Evolutionary conservation across 192 early-diverging fungal genomes (phyloP), one percentile per base, ranked within the genome.

Genomic region (Globomyces pollinis-pini): DNA sequence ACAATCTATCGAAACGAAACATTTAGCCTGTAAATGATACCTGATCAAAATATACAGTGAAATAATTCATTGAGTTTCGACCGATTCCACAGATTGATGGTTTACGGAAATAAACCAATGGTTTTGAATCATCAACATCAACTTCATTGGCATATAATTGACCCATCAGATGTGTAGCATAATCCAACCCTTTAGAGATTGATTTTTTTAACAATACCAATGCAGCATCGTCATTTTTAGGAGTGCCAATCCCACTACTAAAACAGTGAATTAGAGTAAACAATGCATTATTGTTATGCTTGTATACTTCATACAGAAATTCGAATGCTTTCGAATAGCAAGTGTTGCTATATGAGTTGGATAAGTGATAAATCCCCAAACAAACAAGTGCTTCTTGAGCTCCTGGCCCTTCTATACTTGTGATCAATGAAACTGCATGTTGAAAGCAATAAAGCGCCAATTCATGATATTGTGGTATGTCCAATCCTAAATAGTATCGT

Each of bases 391-490:
- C 53, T 41, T 55, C 35, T 15, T 24, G 18, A 24, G 23, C 8
- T 13, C 23, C 4, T 15, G 34, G 38, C 0, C 6, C 7, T 35
- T 35, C 29, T n/a, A 20, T 15, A 39, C 20, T 39, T 20, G 38
- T 39, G 38, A 39, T 20, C 20, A 15, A 20, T 16, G 20, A 7
- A 5, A 55, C 8, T 12, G 53, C 53, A 11, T 55, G 21, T 41
- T 55, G 21, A 41, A 55, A 55, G 29, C 53, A 55, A 18, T 55
- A 55, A 11, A 28, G 20, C 11, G 53, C 53, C 21, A 36, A 41
- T n/a, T 35, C 34, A 18, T 38, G 33, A 26, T 55, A 24, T 28
- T 23, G 9, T 24, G 29, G 3, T 1, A 4, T 28, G 0, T 23
- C 11, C 9, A 31, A 9, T 12, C 53, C 53, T 35, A 26, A 18